A percentile compares a stretch with the other conserved stretches of the same genome.
Conservation (phyloP, 2,329 filamentous ascomycete genomes). For the Phoma sp. region DNA sequence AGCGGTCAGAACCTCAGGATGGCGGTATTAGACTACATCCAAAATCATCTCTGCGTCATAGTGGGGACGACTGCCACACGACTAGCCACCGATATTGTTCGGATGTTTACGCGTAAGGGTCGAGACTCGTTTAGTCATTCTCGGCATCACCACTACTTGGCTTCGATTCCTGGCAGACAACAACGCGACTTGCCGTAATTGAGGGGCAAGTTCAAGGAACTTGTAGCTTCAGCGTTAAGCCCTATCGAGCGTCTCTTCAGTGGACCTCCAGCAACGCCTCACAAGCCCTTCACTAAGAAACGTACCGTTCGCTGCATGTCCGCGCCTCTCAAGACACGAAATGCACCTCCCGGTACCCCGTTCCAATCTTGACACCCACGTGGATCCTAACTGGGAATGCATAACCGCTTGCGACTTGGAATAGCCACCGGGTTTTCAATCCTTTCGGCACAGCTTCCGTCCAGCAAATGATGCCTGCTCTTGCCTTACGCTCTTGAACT, state of each 20-base stretch:
- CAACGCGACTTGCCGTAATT: neutral
- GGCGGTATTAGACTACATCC: neutral
- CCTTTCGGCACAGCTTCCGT: neutral
- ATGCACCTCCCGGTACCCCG: conserved; percentile 6
- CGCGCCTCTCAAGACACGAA: neutral
- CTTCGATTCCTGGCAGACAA: neutral
- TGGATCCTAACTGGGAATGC: neutral
- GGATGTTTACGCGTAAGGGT: neutral
- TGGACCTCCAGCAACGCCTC: neutral
- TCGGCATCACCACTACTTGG: neutral
- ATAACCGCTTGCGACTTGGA: neutral
- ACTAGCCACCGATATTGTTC: neutral
- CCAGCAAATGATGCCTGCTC: neutral
- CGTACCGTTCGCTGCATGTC: neutral
- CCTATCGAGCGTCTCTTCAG: neutral
- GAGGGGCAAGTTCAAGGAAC: neutral
- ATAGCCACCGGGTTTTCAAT: neutral
- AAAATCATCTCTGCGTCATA: conserved; percentile 5
- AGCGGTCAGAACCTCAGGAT: neutral
- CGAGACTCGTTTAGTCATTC: conserved; percentile 6
- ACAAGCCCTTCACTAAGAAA: neutral
- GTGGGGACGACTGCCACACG: conserved; percentile 3
- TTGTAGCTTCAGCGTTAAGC: neutral
- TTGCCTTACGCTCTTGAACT: neutral
- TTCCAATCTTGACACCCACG: conserved; percentile 3